Evolutionary conservation across 139 green algal genomes (phyloP).

Genomic region (Penium margaritaceum): DNA sequence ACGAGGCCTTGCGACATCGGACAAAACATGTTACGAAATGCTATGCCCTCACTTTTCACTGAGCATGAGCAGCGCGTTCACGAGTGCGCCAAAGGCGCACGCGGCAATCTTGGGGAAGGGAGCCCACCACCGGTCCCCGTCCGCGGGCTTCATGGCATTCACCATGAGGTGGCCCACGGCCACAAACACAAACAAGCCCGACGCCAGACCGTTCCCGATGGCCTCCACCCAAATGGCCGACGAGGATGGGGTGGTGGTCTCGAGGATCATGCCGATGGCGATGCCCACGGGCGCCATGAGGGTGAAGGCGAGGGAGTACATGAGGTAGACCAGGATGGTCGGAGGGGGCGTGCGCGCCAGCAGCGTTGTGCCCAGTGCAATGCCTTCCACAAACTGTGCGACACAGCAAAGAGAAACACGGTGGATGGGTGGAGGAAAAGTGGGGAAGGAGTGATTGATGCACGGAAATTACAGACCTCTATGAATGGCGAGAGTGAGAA

Average conservation of each 20-base stretch:
- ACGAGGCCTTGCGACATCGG: too few species aligned
- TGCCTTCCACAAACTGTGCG: constrained; percentile 19
- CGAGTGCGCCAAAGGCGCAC: background rate
- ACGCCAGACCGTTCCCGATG: constrained; percentile 21
- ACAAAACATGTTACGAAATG: too few species aligned
- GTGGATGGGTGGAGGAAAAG: too few species aligned
- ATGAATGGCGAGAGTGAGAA: too few species aligned
- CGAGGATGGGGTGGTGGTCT: background rate
- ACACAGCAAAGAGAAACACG: background rate
- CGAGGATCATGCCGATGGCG: constrained; percentile 22
- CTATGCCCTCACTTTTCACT: background rate
- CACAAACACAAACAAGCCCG: constrained; percentile 29
- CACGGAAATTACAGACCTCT: too few species aligned
- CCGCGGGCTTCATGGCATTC: constrained; percentile 10
- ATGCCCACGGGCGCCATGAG: constrained; percentile 11
- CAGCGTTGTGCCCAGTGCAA: constrained; percentile 22
- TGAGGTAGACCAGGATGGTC: background rate
- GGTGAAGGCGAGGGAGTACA: background rate
- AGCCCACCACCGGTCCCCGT: background rate
- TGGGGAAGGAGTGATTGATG: too few species aligned
- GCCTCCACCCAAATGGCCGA: background rate
- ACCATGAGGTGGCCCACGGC: constrained; percentile 2
- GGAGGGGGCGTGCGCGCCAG: background rate
- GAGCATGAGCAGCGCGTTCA: constrained; percentile 4
- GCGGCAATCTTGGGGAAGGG: background rate